Evolutionary conservation across 495 filamentous ascomycete species (phyloP).

Genomic region (Astrothelium subdiscretum): DNA sequence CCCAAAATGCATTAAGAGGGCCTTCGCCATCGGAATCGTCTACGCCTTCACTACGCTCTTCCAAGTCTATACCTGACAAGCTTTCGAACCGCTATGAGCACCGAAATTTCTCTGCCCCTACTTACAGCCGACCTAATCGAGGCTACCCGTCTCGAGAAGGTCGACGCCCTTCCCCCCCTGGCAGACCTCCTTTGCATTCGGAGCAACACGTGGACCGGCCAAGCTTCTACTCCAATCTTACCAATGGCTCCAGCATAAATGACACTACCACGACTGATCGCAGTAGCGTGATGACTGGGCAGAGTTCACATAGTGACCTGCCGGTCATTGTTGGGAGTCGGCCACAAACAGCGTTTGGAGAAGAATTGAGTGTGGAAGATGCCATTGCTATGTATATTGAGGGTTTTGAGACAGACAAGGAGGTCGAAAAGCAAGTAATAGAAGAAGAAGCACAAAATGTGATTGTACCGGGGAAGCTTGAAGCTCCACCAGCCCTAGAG

Average conservation of each 20-base stretch:
- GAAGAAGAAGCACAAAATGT: neutral
- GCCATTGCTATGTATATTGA: constrained; percentile 87
- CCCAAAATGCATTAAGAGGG: neutral
- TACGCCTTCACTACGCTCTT: neutral
- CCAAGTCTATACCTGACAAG: neutral
- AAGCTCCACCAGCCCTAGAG: constrained; percentile 4
- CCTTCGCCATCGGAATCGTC: neutral
- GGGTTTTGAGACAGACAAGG: constrained; percentile 44
- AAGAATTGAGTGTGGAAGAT: constrained; percentile 75
- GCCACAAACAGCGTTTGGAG: constrained; percentile 19
- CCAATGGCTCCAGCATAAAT: constrained; percentile 57
- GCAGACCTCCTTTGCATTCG: neutral
- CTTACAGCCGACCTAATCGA: neutral
- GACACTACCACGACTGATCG: constrained; percentile 62
- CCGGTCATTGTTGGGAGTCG: constrained; percentile 26
- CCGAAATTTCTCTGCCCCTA: neutral
- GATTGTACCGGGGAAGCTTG: constrained; percentile 2
- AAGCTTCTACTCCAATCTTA: constrained; percentile 60
- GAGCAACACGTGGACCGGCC: constrained; percentile 36
- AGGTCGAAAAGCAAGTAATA: constrained; percentile 1
- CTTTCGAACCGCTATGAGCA: neutral
- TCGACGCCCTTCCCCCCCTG: neutral
- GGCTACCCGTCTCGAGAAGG: neutral
- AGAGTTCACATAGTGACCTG: constrained; percentile 56
- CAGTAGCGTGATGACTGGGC: constrained; percentile 70